Percentiles rank a stretch among this genome's conserved stretches.
phyloP scores from a whole-genome alignment of 768 basidiomycete species.

The Suillus plorans region DNA sequence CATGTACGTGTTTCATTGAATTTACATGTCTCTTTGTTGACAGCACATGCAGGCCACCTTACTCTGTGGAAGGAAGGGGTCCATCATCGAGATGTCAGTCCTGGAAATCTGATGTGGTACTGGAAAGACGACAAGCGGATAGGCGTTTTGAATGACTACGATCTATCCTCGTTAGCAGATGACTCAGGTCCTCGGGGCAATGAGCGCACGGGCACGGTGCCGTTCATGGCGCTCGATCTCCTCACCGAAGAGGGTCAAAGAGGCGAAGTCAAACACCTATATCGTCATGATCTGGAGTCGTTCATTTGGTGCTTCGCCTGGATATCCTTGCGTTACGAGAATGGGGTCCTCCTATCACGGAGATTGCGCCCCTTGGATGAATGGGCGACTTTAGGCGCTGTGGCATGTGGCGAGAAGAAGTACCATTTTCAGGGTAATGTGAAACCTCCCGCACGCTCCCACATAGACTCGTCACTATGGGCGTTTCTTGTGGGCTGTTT shows the following conservation, averaged over 20 bases:
- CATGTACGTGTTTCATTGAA: not conserved
- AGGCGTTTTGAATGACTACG: not conserved
- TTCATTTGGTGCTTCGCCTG: not conserved
- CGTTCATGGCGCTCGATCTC: not conserved
- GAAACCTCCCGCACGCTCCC: not conserved
- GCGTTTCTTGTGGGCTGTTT: not conserved
- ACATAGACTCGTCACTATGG: not conserved
- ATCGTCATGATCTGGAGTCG: not conserved
- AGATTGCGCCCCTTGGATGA: not conserved
- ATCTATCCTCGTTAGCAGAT: not conserved
- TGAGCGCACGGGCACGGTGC: not conserved
- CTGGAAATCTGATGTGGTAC: not conserved
- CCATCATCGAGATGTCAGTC: not conserved
- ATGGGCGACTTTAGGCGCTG: not conserved
- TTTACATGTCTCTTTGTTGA: not conserved
- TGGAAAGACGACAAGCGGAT: not conserved
- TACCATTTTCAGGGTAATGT: not conserved
- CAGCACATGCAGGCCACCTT: not conserved
- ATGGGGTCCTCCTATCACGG: not conserved
- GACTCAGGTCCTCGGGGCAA: not conserved
- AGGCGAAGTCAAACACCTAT: not conserved
- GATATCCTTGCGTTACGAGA: not conserved
- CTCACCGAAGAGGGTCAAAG: not conserved
- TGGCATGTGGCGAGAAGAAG: not conserved
- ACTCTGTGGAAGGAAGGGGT: not conserved